A percentile compares a stretch with the other conserved stretches of the same genome.
phyloP scores from a whole-genome alignment of 2,329 filamentous ascomycete species.

The Fusarium sp. region DNA sequence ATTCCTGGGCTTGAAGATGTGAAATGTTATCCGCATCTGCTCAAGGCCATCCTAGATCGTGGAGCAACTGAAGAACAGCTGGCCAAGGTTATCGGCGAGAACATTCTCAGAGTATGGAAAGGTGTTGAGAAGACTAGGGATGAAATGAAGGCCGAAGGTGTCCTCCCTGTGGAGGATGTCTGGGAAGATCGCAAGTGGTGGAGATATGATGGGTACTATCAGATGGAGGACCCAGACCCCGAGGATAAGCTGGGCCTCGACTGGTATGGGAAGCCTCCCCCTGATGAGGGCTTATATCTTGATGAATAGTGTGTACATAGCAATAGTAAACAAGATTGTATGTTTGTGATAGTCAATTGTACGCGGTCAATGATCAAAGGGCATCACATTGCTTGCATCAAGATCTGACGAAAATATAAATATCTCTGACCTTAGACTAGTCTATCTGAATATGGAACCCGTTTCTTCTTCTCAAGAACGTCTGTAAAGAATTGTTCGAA shows the following conservation, averaged over 20 bases:
- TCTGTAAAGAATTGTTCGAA: no score
- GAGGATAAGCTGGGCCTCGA: conserved; percentile 13
- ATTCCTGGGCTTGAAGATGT: conserved; percentile 5
- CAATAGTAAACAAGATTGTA: no score
- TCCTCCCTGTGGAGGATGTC: conserved; percentile 3
- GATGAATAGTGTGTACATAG: background rate
- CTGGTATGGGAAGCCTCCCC: conserved; percentile 9
- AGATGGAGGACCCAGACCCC: conserved; percentile 26
- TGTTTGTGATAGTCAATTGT: no score
- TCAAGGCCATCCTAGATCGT: conserved; percentile 4
- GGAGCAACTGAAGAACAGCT: conserved; percentile 12
- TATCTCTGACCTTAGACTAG: no score
- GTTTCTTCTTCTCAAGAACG: no score
- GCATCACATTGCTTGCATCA: no score
- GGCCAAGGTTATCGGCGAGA: background rate
- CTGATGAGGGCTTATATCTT: conserved; percentile 5
- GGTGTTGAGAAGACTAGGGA: background rate
- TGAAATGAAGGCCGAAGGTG: background rate
- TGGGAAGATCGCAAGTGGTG: conserved; percentile 24
- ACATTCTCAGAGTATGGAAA: conserved; percentile 5
- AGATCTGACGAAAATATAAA: no score
- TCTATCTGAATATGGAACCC: no score
- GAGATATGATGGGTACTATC: conserved; percentile 24
- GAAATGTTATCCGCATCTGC: background rate
- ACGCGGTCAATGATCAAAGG: no score